Conservation (phyloP, 2,329 filamentous ascomycete species). For the Alternaria burnsii region DNA sequence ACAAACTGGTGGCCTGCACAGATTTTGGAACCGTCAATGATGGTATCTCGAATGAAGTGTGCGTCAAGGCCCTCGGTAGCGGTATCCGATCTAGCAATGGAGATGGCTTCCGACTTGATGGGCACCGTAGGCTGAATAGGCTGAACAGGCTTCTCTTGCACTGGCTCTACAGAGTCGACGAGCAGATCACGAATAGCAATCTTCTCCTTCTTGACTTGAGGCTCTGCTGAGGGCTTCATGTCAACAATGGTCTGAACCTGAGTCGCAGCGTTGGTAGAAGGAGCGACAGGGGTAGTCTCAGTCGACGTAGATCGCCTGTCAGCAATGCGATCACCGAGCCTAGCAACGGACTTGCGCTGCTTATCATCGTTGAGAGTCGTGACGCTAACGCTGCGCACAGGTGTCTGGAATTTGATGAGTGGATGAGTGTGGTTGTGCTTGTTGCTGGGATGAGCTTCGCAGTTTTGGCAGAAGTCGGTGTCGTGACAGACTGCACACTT, state of each 20-base stretch:
- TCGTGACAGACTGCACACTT: slow-evolving; percentile 98
- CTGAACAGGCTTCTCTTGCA: slow-evolving; percentile 46
- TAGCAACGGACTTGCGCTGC: slow-evolving; percentile 69
- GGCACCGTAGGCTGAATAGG: slow-evolving; percentile 15
- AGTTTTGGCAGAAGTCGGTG: slow-evolving; percentile 92
- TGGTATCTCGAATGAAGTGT: slow-evolving; percentile 78
- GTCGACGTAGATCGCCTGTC: slow-evolving; percentile 58
- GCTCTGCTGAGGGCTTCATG: slow-evolving; percentile 66
- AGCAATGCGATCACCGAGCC: slow-evolving; percentile 73
- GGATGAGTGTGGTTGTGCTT: slow-evolving; percentile 95
- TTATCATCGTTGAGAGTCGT: slow-evolving; percentile 82
- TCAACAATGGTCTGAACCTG: slow-evolving; percentile 70
- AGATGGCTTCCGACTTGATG: slow-evolving; percentile 25
- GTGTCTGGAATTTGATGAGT: slow-evolving; percentile 94
- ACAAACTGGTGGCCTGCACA: slow-evolving; percentile 77
- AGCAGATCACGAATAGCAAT: slow-evolving; percentile 52
- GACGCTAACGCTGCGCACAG: slow-evolving; percentile 86
- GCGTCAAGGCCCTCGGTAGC: slow-evolving; percentile 61
- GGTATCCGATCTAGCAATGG: slow-evolving; percentile 13
- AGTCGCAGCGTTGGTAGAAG: slow-evolving; percentile 62
- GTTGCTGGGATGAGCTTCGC: slow-evolving; percentile 86
- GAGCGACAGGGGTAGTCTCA: slow-evolving; percentile 58
- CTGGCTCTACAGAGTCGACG: slow-evolving; percentile 39
- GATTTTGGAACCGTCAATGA: slow-evolving; percentile 79
- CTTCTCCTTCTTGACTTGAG: slow-evolving; percentile 54